phyloP scores from a whole-genome alignment of 768 basidiomycete genomes.

The Pisolithus marmoratus region DNA sequence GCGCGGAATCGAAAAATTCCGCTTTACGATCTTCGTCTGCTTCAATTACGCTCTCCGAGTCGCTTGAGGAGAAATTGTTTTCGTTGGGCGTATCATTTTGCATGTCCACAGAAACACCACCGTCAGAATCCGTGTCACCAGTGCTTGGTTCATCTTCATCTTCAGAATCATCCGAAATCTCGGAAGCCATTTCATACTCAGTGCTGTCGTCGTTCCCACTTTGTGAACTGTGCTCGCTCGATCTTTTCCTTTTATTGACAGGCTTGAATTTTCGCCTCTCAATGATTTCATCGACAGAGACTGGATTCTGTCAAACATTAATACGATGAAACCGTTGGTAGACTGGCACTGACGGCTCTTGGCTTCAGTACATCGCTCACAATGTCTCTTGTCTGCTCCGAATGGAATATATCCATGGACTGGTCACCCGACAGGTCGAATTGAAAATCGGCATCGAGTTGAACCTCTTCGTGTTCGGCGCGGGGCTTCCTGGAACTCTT shows the following conservation, averaged over 20 bases:
- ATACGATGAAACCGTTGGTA: no score
- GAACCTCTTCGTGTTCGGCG: constrained; percentile 46
- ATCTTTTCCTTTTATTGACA: constrained; percentile 52
- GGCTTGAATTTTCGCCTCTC: constrained; percentile 51
- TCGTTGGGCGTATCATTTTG: constrained; percentile 24
- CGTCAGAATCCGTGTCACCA: constrained; percentile 28
- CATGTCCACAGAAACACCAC: constrained; percentile 27
- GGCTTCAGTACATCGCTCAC: constrained; percentile 60
- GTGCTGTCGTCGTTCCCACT: constrained; percentile 28
- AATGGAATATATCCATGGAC: constrained; percentile 49
- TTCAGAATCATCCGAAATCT: constrained; percentile 24
- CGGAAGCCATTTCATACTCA: background rate
- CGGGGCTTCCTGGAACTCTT: constrained; percentile 16
- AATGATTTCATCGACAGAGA: constrained; percentile 92
- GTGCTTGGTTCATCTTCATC: constrained; percentile 31
- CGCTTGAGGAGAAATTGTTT: constrained; percentile 44
- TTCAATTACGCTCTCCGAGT: constrained; percentile 56
- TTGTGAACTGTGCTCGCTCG: constrained; percentile 27
- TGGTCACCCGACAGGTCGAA: constrained; percentile 77
- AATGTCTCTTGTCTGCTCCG: constrained; percentile 43
- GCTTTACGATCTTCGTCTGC: constrained; percentile 67
- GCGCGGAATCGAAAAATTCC: constrained; percentile 77
- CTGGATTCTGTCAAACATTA: constrained; percentile 46
- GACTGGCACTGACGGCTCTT: background rate
- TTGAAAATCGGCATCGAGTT: constrained; percentile 74